phyloP scores from a whole-genome alignment of 495 filamentous ascomycete genomes.

The Annulohypoxylon moriforme region DNA sequence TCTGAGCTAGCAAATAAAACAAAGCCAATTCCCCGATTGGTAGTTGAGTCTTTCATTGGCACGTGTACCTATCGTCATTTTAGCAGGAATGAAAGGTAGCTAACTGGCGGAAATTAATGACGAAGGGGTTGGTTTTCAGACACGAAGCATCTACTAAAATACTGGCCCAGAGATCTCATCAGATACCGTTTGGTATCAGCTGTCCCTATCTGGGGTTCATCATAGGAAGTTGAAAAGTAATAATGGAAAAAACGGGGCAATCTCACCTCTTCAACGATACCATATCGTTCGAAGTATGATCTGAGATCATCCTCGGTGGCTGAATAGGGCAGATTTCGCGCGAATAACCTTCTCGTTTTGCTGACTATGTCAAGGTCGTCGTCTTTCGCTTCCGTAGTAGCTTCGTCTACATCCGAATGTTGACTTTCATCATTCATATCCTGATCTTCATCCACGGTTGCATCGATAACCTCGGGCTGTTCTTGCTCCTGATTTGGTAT shows the following conservation, averaged over 20 bases:
- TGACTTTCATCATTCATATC: conserved; percentile 38
- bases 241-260: conserved; percentile 32
- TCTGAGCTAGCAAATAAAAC: conserved; percentile 77
- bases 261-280: conserved; percentile 87
- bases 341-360: conserved; percentile 77
- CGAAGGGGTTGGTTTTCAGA: conserved; percentile 55
- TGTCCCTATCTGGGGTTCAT: conserved; percentile 99
- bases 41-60: conserved; percentile 42
- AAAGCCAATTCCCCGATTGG: conserved; percentile 70
- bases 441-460: conserved; percentile 42
- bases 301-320: conserved; percentile 81
- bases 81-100: conserved; percentile 44
- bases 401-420: conserved; percentile 43
- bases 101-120: conserved; percentile 39
- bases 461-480: conserved; percentile 40
- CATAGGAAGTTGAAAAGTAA: conserved; percentile 63
- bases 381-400: conserved; percentile 44
- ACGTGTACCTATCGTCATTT: conserved; percentile 49
- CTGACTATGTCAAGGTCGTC: conserved; percentile 60
- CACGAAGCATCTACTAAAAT: conserved; percentile 74
- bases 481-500: conserved; percentile 29
- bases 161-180: conserved; percentile 69
- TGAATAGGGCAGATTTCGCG: conserved; percentile 88
- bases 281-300: conserved; percentile 74
- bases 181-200: conserved; percentile 76